A percentile compares a stretch with the other conserved stretches of the same genome.
Conservation (phyloP, 2,329 filamentous ascomycete species). For the Fusarium sp. region DNA sequence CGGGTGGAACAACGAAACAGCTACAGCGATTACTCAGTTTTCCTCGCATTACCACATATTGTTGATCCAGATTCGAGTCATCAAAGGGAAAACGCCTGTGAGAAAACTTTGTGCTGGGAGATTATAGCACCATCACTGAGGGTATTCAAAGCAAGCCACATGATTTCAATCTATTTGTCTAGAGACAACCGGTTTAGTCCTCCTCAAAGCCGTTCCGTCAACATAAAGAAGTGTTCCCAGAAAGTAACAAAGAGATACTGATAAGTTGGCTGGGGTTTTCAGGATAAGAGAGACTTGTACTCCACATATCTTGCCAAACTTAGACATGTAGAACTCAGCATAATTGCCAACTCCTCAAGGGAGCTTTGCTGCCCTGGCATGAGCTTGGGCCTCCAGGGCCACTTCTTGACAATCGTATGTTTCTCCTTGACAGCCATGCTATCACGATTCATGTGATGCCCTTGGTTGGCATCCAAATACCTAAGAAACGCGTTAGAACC, state of each 20-base stretch:
- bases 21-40: background rate
- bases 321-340: background rate
- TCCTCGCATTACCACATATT: background rate
- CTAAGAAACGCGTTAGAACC: background rate
- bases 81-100: background rate
- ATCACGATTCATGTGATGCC: background rate
- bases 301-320: conserved; percentile 14
- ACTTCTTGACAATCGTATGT: conserved; percentile 18
- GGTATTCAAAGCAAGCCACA: background rate
- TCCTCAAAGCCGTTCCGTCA: background rate
- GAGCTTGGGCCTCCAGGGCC: conserved; percentile 5
- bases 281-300: background rate
- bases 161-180: background rate
- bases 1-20: background rate
- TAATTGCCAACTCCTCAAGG: background rate
- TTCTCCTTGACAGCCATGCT: background rate
- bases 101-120: background rate
- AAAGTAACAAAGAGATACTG: background rate
- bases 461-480: background rate
- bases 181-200: background rate
- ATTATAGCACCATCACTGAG: background rate
- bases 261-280: background rate
- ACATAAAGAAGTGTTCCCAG: background rate
- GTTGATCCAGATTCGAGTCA: background rate
- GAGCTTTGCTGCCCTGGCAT: background rate